Percentiles rank a stretch among this genome's conserved stretches.
Evolutionary conservation across 768 basidiomycete species (phyloP).

Genomic region (Naganishia vaughanmartiniae): DNA sequence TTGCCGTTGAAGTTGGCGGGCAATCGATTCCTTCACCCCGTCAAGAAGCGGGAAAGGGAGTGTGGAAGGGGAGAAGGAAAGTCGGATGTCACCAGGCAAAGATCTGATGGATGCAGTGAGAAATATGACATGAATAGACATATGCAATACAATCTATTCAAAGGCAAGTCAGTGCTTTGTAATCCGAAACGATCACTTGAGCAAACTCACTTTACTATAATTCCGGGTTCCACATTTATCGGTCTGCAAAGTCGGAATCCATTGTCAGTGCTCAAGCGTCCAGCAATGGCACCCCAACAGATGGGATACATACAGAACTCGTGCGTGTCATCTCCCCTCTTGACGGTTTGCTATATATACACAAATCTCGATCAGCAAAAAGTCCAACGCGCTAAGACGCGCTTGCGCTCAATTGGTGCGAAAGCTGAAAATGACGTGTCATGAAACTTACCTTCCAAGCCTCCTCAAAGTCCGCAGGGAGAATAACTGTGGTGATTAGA

Average conservation of each 20-base stretch:
- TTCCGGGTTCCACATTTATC: constrained; percentile 28
- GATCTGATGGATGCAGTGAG: constrained; percentile 3
- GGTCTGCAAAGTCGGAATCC: constrained; percentile 34
- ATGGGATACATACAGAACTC: constrained; percentile 72
- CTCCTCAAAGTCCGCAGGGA: constrained; percentile 97
- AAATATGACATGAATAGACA: constrained; percentile 10
- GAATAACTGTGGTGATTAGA: constrained; percentile 61
- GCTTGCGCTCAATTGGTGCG: constrained; percentile 1
- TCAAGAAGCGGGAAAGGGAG: constrained; percentile 35
- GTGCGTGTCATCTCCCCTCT: constrained; percentile 89
- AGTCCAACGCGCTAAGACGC: constrained; percentile 13
- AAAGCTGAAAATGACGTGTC: constrained; percentile 32
- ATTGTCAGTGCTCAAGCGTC: neutral
- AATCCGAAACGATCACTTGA: constrained; percentile 5
- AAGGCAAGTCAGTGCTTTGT: constrained; percentile 17
- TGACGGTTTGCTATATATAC: constrained; percentile 81
- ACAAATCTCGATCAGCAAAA: constrained; percentile 31
- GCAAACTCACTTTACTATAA: constrained; percentile 19
- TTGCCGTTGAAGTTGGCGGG: constrained; percentile 39
- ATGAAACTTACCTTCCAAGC: constrained; percentile 94
- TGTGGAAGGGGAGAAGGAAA: neutral
- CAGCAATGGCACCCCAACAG: neutral
- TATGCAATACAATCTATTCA: constrained; percentile 19
- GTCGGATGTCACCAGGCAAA: neutral
- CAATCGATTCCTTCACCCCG: constrained; percentile 29